Evolutionary conservation across 129 eudicot species (phyloP).

Genomic region (Flaveria bidentis): DNA sequence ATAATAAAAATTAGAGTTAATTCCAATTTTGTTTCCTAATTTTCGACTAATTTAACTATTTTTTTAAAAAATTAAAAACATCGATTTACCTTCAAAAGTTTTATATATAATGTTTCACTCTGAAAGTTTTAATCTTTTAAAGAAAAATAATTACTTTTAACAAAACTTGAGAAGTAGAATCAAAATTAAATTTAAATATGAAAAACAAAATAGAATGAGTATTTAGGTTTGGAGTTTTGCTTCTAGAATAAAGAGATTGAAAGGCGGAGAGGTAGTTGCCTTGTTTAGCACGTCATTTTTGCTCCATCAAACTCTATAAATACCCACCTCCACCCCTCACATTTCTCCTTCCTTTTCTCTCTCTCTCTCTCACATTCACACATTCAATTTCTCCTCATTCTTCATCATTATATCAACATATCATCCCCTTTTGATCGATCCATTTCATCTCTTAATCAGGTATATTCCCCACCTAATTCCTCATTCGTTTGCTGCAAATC

Average conservation of each 20-base stretch:
- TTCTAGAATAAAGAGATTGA: constrained; percentile 8
- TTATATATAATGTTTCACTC: too few relatives aligned
- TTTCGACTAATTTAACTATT: too few relatives aligned
- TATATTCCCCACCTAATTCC: constrained; percentile 5
- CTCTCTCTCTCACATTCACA: constrained; percentile 23
- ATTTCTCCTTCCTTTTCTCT: constrained; percentile 27
- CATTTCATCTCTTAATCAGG: constrained; percentile 29
- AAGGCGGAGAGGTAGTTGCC: constrained; percentile 37
- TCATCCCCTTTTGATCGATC: constrained; percentile 9
- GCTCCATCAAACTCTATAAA: constrained; percentile 57
- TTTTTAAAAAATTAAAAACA: too few relatives aligned
- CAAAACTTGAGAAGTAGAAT: too few relatives aligned
- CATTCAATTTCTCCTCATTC: constrained; percentile 28
- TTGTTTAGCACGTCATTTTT: constrained; percentile 65
- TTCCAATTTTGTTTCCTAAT: too few relatives aligned
- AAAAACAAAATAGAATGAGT: not conserved
- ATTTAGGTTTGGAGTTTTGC: constrained; percentile 13
- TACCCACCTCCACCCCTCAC: constrained; percentile 40
- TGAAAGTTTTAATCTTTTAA: too few relatives aligned
- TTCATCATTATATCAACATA: not conserved
- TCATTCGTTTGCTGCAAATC: not conserved
- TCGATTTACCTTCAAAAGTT: too few relatives aligned
- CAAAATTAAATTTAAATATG: too few relatives aligned
- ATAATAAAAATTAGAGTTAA: not conserved
- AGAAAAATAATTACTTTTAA: too few relatives aligned